Evolutionary conservation across 2,329 filamentous ascomycete species (phyloP).

Genomic region (Ambrosiella beaveri): DNA sequence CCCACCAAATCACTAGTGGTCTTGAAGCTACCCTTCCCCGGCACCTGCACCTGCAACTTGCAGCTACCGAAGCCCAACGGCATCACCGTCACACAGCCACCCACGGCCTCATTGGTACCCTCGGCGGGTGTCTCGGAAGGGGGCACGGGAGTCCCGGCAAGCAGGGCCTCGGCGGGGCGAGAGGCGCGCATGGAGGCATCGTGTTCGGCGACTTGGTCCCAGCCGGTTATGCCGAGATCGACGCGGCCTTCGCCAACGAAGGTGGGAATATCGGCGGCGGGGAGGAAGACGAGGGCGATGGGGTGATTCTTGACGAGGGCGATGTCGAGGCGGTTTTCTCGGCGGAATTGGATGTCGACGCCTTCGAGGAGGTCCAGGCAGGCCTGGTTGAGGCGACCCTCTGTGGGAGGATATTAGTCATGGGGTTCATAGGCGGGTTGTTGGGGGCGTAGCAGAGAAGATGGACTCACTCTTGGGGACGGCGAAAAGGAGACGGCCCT

Average conservation of each 20-base stretch:
- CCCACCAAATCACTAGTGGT: constrained; percentile 66
- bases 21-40: constrained; percentile 58
- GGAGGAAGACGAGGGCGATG: constrained; percentile 90
- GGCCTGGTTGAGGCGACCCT: constrained; percentile 81
- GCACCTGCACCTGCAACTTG: constrained; percentile 93
- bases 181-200: constrained; percentile 43
- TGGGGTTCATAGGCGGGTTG: not conserved
- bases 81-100: constrained; percentile 68
- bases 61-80: constrained; percentile 82
- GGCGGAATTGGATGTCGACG: constrained; percentile 89
- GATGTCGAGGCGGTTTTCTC: constrained; percentile 89
- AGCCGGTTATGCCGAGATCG: constrained; percentile 85
- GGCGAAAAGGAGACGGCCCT: constrained; percentile 84
- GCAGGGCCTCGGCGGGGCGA: constrained; percentile 31
- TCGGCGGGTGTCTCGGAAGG: constrained; percentile 9
- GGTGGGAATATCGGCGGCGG: constrained; percentile 89
- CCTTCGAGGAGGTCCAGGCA: constrained; percentile 82
- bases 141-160: constrained; percentile 18
- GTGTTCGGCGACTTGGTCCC: constrained; percentile 84
- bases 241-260: constrained; percentile 92
- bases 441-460: not conserved
- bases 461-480: constrained; percentile 77
- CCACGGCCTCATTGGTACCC: constrained; percentile 27
- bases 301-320: constrained; percentile 93
- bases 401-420: constrained; percentile 27